A percentile compares a stretch with the other conserved stretches of the same genome.
These are phyloP conservation scores for Plasmodium vivax DNA, from an alignment of 169 alveolate species.

Conservation along the genomic window DNA sequence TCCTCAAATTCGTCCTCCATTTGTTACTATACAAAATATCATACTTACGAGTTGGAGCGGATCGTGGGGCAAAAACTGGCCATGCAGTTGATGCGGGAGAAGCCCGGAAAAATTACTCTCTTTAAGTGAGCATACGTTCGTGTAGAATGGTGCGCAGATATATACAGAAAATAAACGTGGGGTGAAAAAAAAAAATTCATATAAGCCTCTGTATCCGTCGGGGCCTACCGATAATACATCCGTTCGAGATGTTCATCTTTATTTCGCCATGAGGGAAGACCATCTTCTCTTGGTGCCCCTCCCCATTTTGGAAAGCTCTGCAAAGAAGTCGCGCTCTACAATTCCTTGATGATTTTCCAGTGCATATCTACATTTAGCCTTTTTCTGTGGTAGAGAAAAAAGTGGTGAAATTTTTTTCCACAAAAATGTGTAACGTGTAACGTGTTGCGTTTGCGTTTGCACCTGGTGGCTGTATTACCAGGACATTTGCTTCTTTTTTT, in stretches of 20 bases:
- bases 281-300: not conserved
- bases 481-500: not conserved
- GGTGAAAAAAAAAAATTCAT: not conserved
- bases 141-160: not conserved
- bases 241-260: not conserved
- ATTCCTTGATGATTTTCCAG: conserved; percentile 41
- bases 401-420: not conserved
- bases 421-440: not conserved
- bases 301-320: not conserved
- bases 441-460: not conserved
- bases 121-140: conserved; percentile 59
- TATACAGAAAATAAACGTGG: not conserved
- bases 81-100: conserved; percentile 75
- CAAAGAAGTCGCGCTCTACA: not conserved
- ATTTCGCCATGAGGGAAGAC: not conserved
- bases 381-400: conserved; percentile 28
- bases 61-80: conserved; percentile 78
- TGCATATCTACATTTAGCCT: conserved; percentile 37
- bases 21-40: conserved; percentile 80
- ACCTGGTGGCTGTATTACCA: not conserved
- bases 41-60: conserved; percentile 81
- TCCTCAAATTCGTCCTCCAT: conserved; percentile 74
- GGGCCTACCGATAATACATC: not conserved
- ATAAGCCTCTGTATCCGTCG: not conserved
- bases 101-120: conserved; percentile 79